Conservation (phyloP, 805 yeast species). For the Wickerhamiella shivajii region DNA sequence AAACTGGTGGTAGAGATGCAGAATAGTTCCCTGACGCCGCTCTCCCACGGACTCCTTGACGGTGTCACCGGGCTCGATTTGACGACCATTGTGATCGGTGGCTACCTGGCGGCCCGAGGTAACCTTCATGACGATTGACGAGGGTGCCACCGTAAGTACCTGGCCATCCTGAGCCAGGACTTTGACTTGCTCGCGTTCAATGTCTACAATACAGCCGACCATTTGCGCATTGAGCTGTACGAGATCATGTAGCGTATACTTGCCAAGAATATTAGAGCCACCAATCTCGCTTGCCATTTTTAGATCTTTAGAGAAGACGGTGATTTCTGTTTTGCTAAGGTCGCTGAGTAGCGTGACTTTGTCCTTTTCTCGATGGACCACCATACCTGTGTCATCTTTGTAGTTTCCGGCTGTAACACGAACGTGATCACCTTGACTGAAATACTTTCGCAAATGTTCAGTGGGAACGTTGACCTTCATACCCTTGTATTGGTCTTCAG, state of each 20-base stretch:
- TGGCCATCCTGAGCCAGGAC: conserved; percentile 75
- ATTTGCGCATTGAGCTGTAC: conserved; percentile 74
- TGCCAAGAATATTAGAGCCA: conserved; percentile 53
- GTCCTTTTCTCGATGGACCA: conserved; percentile 65
- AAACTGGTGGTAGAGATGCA: conserved; percentile 70
- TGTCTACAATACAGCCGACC: conserved; percentile 80
- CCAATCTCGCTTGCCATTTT: conserved; percentile 85
- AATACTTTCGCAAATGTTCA: conserved; percentile 67
- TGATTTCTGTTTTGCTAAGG: conserved; percentile 73
- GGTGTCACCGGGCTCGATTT: conserved; percentile 79
- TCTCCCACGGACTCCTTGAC: conserved; percentile 78
- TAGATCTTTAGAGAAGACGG: conserved; percentile 83
- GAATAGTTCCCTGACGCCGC: conserved; percentile 71
- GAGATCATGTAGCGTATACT: conserved; percentile 75
- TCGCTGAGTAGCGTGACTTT: conserved; percentile 84
- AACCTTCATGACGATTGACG: conserved; percentile 69
- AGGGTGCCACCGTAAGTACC: conserved; percentile 52
- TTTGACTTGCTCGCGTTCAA: conserved; percentile 75
- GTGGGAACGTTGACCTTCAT: conserved; percentile 67
- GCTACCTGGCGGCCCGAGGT: conserved; percentile 55
- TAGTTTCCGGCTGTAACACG: conserved; percentile 85
- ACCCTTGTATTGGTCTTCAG: conserved; percentile 36
- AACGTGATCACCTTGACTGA: conserved; percentile 87
- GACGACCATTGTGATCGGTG: conserved; percentile 72
- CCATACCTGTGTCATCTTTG: conserved; percentile 87